A percentile compares a stretch with the other conserved stretches of the same genome.
phyloP scores from a whole-genome alignment of 2,329 filamentous ascomycete species.

The Penicillium sp. region DNA sequence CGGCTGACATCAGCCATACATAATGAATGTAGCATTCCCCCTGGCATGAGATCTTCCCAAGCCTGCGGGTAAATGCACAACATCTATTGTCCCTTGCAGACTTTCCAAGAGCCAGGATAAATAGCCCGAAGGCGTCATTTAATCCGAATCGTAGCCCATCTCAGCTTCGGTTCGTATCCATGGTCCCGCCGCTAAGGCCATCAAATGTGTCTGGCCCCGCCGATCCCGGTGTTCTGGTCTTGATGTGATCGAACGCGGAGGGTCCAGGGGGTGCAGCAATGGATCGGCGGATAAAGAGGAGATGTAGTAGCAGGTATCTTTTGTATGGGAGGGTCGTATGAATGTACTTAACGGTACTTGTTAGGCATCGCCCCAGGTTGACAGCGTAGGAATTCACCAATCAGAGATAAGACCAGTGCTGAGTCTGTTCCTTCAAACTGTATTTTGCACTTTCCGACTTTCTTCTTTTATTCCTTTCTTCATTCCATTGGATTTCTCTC shows the following conservation, averaged over 20 bases:
- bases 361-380: neutral
- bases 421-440: neutral
- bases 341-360: neutral
- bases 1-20: neutral
- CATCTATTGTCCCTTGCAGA: neutral
- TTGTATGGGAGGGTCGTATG: neutral
- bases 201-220: neutral
- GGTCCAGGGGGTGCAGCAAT: neutral
- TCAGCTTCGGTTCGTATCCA: neutral
- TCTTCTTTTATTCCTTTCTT: neutral
- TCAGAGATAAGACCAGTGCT: neutral
- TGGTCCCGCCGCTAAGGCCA: neutral
- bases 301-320: neutral
- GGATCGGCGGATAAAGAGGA: neutral
- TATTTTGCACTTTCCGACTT: neutral
- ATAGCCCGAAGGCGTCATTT: neutral
- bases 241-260: neutral
- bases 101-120: neutral
- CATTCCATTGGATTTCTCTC: neutral
- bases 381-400: neutral
- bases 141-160: neutral
- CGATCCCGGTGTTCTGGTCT: neutral
- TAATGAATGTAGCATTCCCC: slow-evolving; percentile 4
- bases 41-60: neutral
- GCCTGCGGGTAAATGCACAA: neutral